Evolutionary conservation across 202 grass and related monocot species (phyloP).

Genomic region (Bolboschoenoplectus hybrid): DNA sequence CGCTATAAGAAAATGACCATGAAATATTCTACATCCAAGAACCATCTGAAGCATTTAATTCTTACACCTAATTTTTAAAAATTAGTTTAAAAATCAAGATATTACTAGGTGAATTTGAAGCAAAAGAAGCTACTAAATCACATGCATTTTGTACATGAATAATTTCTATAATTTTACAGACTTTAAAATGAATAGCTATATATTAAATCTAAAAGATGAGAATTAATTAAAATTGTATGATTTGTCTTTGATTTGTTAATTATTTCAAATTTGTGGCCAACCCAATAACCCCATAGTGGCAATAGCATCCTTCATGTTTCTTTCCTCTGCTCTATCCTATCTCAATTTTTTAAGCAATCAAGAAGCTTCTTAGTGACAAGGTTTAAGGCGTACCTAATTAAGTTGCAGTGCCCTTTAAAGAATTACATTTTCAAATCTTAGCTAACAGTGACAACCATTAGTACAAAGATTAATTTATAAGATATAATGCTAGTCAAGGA

Average conservation of each 20-base stretch:
- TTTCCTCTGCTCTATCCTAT: background rate
- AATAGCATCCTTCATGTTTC: slow-evolving; percentile 28
- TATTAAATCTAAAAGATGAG: background rate
- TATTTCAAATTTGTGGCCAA: slow-evolving; percentile 3
- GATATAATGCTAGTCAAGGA: background rate
- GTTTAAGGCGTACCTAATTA: slow-evolving; percentile 28
- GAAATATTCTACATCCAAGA: background rate
- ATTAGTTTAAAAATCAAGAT: background rate
- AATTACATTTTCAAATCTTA: slow-evolving; percentile 20
- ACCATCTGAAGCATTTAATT: slow-evolving; percentile 3
- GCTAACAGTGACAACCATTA: slow-evolving; percentile 23
- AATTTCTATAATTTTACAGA: background rate
- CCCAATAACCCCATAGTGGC: slow-evolving; percentile 21
- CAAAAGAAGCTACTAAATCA: background rate
- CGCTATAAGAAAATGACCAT: slow-evolving; percentile 20
- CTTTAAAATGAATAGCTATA: background rate
- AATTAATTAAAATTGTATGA: background rate
- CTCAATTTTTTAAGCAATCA: slow-evolving; percentile 32
- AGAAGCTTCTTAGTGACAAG: slow-evolving; percentile 29
- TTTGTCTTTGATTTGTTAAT: background rate
- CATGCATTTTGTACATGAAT: slow-evolving; percentile 14
- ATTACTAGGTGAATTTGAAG: background rate
- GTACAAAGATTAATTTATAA: background rate
- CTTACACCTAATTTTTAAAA: background rate
- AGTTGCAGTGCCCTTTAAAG: slow-evolving; percentile 29